Percentiles rank a stretch among this genome's conserved stretches.
Conservation (phyloP, 2,329 filamentous ascomycete species). For the Trichoderma guizhouense region DNA sequence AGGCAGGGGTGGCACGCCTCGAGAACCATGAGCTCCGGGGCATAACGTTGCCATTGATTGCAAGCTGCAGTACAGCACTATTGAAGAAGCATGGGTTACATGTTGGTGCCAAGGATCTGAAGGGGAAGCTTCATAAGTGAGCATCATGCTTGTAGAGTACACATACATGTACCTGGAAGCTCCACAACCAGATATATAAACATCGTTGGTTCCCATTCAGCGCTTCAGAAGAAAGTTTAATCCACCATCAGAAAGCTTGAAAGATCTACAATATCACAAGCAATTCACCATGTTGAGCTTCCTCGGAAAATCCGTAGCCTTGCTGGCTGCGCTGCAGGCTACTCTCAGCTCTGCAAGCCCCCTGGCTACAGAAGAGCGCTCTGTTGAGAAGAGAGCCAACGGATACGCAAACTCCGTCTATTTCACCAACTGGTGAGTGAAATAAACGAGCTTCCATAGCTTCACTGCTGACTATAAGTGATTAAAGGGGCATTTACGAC, state of each 20-base stretch:
- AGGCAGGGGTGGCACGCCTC: neutral
- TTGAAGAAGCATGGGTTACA: conserved; percentile 6
- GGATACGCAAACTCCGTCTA: conserved; percentile 41
- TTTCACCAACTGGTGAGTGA: conserved; percentile 47
- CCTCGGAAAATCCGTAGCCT: conserved; percentile 26
- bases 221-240: neutral
- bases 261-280: neutral
- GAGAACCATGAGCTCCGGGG: neutral
- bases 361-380: neutral
- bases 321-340: conserved; percentile 28
- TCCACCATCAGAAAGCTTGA: neutral
- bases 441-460: neutral
- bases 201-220: neutral
- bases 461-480: neutral
- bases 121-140: neutral
- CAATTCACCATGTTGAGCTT: conserved; percentile 19
- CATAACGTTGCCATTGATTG: conserved; percentile 12
- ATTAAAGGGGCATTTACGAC: conserved; percentile 65
- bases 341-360: conserved; percentile 25
- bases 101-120: neutral
- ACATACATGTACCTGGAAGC: neutral
- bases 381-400: conserved; percentile 22
- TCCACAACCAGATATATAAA: conserved; percentile 7
- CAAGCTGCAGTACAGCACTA: neutral
- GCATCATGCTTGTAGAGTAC: neutral